These are phyloP conservation scores for Starmerella potacharoeniae DNA, from an alignment of 805 yeast species.

Conservation along the genomic window DNA sequence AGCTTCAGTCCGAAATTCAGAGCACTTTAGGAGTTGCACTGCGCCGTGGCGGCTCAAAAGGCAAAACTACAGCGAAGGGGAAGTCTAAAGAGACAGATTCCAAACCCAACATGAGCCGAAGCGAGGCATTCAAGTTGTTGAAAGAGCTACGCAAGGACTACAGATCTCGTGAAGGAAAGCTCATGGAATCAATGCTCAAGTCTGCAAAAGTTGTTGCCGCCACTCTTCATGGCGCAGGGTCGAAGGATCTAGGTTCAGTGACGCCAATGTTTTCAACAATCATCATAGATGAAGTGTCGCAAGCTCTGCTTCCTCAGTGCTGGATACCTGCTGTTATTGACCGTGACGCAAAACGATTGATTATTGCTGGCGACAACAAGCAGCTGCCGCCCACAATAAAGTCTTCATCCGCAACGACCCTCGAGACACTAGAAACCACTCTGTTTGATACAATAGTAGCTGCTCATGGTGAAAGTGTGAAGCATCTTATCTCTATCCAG, in stretches of 20 bases:
- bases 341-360: conserved; percentile 38
- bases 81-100: conserved; percentile 22
- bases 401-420: conserved; percentile 32
- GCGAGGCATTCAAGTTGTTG: conserved; percentile 53
- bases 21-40: conserved; percentile 46
- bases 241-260: conserved; percentile 52
- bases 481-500: conserved; percentile 58
- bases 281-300: conserved; percentile 92
- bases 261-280: conserved; percentile 51
- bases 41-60: conserved; percentile 32
- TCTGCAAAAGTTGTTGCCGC: conserved; percentile 61
- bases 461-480: conserved; percentile 37
- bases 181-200: conserved; percentile 45
- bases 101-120: background rate
- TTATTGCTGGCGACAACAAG: conserved; percentile 86
- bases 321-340: conserved; percentile 64
- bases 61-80: conserved; percentile 36
- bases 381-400: conserved; percentile 89
- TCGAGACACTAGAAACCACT: conserved; percentile 46
- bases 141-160: conserved; percentile 62
- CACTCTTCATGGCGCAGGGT: conserved; percentile 82
- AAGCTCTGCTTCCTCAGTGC: conserved; percentile 86
- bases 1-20: conserved; percentile 61
- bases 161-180: conserved; percentile 50
- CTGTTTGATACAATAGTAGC: conserved; percentile 68